Percentiles rank a stretch among this genome's conserved stretches.
Evolutionary conservation across 306 rosid genomes (phyloP).

Genomic region (Pyrus pyrifolia): DNA sequence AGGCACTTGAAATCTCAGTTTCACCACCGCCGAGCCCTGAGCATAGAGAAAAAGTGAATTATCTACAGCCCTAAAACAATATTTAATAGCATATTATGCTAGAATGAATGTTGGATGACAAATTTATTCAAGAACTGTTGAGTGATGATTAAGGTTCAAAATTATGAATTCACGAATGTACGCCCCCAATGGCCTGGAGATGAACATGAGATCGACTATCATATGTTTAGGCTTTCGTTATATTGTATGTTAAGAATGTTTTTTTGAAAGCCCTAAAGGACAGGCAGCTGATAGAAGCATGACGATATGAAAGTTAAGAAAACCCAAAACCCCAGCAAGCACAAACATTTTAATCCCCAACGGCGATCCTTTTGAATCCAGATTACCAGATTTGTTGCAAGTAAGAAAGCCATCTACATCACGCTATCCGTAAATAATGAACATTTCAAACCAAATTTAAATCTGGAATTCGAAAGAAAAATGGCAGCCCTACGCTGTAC

Average conservation of each 20-base stretch:
- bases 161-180: background rate
- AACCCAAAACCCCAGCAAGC: background rate
- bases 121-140: background rate
- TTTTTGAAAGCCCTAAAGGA: background rate
- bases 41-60: background rate
- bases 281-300: background rate
- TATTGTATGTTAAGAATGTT: background rate
- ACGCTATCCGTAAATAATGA: background rate
- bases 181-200: background rate
- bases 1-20: slow-evolving; percentile 13
- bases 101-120: background rate
- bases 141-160: background rate
- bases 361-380: background rate
- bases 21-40: slow-evolving; percentile 12
- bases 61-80: background rate
- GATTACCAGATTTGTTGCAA: background rate
- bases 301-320: background rate
- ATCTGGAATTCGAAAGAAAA: background rate
- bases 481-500: background rate
- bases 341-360: background rate
- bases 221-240: background rate
- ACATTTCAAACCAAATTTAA: background rate
- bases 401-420: background rate
- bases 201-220: background rate
- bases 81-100: background rate